Evolutionary conservation across 768 basidiomycete species (phyloP), one percentile per base, ranked within the genome.

Genomic region (Candolleomyces efflorescens): DNA sequence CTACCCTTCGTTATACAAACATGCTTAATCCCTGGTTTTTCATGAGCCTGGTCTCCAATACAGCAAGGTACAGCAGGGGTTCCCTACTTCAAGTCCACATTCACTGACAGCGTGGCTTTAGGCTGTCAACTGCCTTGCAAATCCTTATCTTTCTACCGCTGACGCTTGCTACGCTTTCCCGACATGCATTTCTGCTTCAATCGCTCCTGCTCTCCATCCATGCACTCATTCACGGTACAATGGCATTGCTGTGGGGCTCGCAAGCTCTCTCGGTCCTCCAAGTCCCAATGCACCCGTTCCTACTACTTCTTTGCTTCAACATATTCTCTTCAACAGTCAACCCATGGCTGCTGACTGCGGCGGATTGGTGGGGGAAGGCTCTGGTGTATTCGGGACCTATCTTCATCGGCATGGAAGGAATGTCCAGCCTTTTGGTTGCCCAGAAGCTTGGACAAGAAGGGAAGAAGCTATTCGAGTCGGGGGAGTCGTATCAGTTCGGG

Each of bases 251-350:
- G 57, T 89, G 84, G 83, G 83, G 84, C 56, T 89, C 89, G 12
- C 76, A 83, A 47, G 80, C 83, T 13, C 78, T 93, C 52, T 85
- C 89, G 13, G 78, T 94, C 59, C 76, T 92, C 56, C 92, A 94
- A 73, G 82, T 93, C 32, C 92, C 92, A 9, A 85, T 92, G 77
- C 91, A 93, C 69, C 86, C 91, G 0, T 90, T 93, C 71, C 80
- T 94, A 36, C 84, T 94, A 44, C 85, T 94, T 50, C 82, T 93
- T 57, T 90, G 84, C 68, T 94, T 94, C 81, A 94, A 94, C 68
- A 79, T 85, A 38, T 92, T 92, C 71, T 83, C 90, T 1, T 78
- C 85, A 20, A 74, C 83, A 23, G 80, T 82, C 22, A 78, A 82
- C 59, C 83, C 87, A 7, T 79, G 75, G 69, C 68, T 92, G 5